A percentile compares a stretch with the other conserved stretches of the same genome.
Evolutionary conservation across 2,329 filamentous ascomycete genomes (phyloP).

Genomic region (Dothiorella sarmentorum): DNA sequence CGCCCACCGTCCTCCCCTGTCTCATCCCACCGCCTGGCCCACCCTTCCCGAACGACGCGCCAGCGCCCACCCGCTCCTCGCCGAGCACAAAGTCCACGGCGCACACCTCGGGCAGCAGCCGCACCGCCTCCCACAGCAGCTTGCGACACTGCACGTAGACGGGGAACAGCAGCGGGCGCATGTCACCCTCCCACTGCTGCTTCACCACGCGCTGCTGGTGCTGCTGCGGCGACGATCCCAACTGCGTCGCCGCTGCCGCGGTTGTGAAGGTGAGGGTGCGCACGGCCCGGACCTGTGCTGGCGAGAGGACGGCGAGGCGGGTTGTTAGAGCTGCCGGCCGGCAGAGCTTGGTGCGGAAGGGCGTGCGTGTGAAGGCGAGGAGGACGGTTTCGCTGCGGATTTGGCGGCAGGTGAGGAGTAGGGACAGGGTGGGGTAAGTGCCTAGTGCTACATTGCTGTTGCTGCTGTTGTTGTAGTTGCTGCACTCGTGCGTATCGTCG

Average conservation of each 20-base stretch:
- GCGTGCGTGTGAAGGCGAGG: slow-evolving; percentile 18
- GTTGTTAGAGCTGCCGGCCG: slow-evolving; percentile 10
- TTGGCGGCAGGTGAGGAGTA: slow-evolving; percentile 20
- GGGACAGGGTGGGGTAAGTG: not conserved
- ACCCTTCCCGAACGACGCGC: slow-evolving; percentile 4
- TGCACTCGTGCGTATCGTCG: not conserved
- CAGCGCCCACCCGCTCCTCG: slow-evolving; percentile 4
- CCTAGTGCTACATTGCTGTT: not conserved
- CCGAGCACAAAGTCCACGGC: slow-evolving; percentile 14
- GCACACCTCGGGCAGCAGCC: slow-evolving; percentile 17
- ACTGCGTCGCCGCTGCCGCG: not conserved
- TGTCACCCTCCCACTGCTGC: slow-evolving; percentile 14
- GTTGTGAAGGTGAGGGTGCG: slow-evolving; percentile 10
- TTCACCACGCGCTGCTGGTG: too few relatives aligned
- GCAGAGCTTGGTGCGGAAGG: slow-evolving; percentile 15
- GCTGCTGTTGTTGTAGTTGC: not conserved
- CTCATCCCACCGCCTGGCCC: not conserved
- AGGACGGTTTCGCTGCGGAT: slow-evolving; percentile 15
- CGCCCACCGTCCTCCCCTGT: slow-evolving; percentile 10
- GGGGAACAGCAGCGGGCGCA: slow-evolving; percentile 17
- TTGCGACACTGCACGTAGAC: slow-evolving; percentile 18
- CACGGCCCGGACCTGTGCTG: slow-evolving; percentile 4
- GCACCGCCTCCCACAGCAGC: slow-evolving; percentile 16
- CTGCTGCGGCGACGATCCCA: not conserved
- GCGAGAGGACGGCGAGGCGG: slow-evolving; percentile 13